Evolutionary conservation across 106 monocot genomes (phyloP).

Genomic region (Cymbidium sinense): DNA sequence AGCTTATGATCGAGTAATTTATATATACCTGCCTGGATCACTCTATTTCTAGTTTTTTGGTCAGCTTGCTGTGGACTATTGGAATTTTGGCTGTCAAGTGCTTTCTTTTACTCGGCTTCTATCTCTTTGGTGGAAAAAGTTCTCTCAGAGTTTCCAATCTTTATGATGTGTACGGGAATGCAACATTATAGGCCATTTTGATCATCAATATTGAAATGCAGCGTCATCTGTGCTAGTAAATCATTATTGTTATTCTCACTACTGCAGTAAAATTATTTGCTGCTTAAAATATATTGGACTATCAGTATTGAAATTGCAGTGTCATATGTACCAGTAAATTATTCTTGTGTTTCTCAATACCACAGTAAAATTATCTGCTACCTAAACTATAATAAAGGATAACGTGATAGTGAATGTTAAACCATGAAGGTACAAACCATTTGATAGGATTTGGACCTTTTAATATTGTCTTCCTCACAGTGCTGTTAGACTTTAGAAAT

Average conservation of each 20-base stretch:
- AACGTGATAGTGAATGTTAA: background rate
- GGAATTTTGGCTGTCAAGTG: background rate
- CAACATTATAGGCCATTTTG: background rate
- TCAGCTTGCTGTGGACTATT: background rate
- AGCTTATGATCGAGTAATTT: background rate
- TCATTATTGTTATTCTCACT: background rate
- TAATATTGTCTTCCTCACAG: no score
- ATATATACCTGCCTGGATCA: background rate
- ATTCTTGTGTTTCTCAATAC: background rate
- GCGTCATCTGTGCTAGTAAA: background rate
- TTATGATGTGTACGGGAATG: background rate
- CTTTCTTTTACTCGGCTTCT: no score
- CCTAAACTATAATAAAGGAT: background rate
- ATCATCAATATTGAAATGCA: background rate
- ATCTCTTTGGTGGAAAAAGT: background rate
- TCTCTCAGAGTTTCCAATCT: background rate
- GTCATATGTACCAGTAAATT: background rate
- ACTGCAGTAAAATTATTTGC: no score
- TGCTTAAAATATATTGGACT: no score
- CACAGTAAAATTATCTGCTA: background rate
- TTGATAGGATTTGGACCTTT: background rate
- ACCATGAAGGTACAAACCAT: background rate
- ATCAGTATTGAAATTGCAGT: background rate
- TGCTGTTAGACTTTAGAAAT: background rate
- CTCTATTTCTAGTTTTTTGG: background rate